Conservation (phyloP, 805 yeast genomes). For the Jamesozyma lodderae region DNA sequence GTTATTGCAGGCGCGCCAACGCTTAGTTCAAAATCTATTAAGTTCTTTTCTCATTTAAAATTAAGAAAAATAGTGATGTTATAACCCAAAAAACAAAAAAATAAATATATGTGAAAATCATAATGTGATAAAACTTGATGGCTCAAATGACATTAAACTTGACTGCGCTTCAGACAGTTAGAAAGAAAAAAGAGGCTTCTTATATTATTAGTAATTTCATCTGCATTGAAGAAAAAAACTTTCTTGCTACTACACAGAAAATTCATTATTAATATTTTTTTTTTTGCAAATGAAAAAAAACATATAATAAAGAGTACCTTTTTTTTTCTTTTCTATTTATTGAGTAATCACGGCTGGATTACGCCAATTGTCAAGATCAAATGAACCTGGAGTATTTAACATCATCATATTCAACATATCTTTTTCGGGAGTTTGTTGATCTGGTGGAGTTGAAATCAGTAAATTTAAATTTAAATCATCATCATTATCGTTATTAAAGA, state of each 20-base stretch:
- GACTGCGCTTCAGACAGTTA: slow-evolving; percentile 31
- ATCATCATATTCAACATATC: neutral
- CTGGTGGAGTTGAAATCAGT: neutral
- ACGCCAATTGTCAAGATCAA: slow-evolving; percentile 37
- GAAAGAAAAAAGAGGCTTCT: slow-evolving; percentile 1
- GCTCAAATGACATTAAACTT: slow-evolving; percentile 24
- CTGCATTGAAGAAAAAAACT: no score
- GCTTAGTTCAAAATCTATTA: neutral
- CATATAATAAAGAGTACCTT: neutral
- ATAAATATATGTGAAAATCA: slow-evolving; percentile 1
- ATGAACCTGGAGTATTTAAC: slow-evolving; percentile 21
- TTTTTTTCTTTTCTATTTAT: neutral
- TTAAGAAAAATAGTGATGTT: neutral
- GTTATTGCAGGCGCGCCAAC: slow-evolving; percentile 6
- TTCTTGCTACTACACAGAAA: no score
- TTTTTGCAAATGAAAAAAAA: no score
- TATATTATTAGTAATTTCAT: no score
- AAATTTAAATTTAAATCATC: neutral
- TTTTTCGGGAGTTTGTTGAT: no score
- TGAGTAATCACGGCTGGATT: slow-evolving; percentile 37
- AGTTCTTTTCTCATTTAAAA: neutral
- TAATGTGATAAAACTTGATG: slow-evolving; percentile 15
- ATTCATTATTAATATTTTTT: no score
- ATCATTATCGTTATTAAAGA: neutral
- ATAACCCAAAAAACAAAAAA: neutral